Conservation (phyloP, 2,329 filamentous ascomycete species). For the Alternaria postmessia region DNA sequence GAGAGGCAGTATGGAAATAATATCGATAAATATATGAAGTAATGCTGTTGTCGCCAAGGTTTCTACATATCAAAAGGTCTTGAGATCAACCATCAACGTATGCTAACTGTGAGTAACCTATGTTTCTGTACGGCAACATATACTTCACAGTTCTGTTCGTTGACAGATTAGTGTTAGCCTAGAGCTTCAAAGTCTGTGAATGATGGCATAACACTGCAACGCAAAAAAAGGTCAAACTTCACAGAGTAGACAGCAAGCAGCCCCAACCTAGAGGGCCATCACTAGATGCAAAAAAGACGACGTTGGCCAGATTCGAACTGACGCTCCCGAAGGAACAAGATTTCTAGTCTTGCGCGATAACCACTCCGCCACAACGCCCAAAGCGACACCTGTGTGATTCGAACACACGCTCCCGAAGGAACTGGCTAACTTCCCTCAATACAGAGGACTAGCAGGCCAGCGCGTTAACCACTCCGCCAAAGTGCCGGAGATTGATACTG, state of each 20-base stretch:
- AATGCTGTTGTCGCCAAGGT: background rate
- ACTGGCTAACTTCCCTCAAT: slow-evolving; percentile 29
- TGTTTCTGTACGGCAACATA: too few species aligned
- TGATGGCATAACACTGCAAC: background rate
- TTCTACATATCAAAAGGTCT: background rate
- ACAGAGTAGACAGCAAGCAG: too few species aligned
- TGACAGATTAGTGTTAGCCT: background rate
- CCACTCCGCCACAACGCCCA: slow-evolving; percentile 34
- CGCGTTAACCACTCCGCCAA: slow-evolving; percentile 31
- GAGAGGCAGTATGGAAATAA: background rate
- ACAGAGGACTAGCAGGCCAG: slow-evolving; percentile 34
- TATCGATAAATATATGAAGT: background rate
- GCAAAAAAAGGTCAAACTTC: slow-evolving; percentile 15
- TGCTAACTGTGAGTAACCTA: background rate
- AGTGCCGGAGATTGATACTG: too few species aligned
- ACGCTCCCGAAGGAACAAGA: slow-evolving; percentile 53
- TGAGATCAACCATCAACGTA: background rate
- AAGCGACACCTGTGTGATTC: slow-evolving; percentile 40
- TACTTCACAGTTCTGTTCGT: background rate
- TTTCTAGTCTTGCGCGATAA: slow-evolving; percentile 54
- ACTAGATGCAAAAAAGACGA: slow-evolving; percentile 32
- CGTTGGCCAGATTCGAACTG: slow-evolving; percentile 51
- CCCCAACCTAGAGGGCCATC: too few species aligned
- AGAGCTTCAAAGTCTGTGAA: too few species aligned
- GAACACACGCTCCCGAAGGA: slow-evolving; percentile 44